Percentiles rank a stretch among this genome's conserved stretches.
Conservation (phyloP, 2,329 filamentous ascomycete genomes). For the Pyrenophora seminiperda region DNA sequence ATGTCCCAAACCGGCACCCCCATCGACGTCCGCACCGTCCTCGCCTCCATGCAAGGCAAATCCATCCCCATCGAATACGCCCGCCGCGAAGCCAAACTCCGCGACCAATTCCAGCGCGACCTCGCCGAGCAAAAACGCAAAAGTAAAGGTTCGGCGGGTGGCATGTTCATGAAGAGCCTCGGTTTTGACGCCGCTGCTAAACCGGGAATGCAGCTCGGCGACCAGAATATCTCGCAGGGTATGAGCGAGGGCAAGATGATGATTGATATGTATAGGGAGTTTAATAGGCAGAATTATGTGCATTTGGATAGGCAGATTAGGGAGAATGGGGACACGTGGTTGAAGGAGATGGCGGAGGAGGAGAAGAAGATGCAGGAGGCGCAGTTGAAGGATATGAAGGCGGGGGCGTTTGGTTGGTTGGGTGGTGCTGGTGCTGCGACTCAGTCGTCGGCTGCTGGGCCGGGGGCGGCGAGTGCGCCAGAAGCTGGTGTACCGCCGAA, state of each 20-base stretch:
- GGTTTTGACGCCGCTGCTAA: conserved; percentile 74
- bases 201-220: conserved; percentile 57
- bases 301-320: conserved; percentile 86
- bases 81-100: conserved; percentile 80
- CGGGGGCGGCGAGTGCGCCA: conserved; percentile 21
- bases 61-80: conserved; percentile 91
- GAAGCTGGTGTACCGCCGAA: conserved; percentile 23
- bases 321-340: conserved; percentile 92
- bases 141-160: conserved; percentile 65
- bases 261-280: conserved; percentile 89
- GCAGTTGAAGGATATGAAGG: conserved; percentile 89
- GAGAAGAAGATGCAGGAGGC: conserved; percentile 90
- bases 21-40: conserved; percentile 80
- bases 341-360: conserved; percentile 88
- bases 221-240: conserved; percentile 70
- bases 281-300: conserved; percentile 89
- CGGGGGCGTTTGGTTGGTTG: conserved; percentile 40
- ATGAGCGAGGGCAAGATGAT: conserved; percentile 95
- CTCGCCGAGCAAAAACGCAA: conserved; percentile 71
- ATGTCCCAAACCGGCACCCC: conserved; percentile 70
- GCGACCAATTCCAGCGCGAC: conserved; percentile 82
- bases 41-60: conserved; percentile 87
- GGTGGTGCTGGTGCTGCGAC: conserved; percentile 24
- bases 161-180: conserved; percentile 71
- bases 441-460: conserved; percentile 18